A percentile compares a stretch with the other conserved stretches of the same genome.
These are phyloP conservation scores for Lactarius indigo DNA, from an alignment of 768 basidiomycete genomes.

Conservation along the genomic window DNA sequence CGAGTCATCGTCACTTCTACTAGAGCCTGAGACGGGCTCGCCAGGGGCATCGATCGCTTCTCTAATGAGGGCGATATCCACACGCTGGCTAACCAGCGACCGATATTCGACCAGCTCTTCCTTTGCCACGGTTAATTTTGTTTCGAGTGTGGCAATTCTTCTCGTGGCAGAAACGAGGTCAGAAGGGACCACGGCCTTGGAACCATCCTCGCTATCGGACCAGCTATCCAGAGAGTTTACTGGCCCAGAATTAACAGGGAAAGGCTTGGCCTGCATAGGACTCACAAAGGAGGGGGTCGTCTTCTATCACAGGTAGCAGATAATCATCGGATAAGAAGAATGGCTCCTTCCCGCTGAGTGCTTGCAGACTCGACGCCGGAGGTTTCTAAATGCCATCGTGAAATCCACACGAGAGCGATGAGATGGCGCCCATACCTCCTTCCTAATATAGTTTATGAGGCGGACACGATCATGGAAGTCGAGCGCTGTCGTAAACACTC, in stretches of 20 bases:
- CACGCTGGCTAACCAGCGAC: conserved; percentile 48
- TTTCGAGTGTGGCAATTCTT: conserved; percentile 58
- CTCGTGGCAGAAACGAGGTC: conserved; percentile 36
- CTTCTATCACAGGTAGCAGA: conserved; percentile 75
- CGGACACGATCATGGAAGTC: conserved; percentile 79
- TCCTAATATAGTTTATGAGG: conserved; percentile 84
- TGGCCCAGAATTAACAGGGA: conserved; percentile 14
- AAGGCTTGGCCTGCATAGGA: conserved; percentile 15
- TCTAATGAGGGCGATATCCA: conserved; percentile 45
- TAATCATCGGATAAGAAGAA: conserved; percentile 76
- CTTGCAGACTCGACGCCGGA: conserved; percentile 51
- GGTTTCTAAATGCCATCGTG: conserved; percentile 11
- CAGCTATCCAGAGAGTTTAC: conserved; percentile 68
- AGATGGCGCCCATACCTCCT: conserved; percentile 45
- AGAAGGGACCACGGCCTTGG: conserved; percentile 28
- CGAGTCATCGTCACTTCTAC: conserved; percentile 74
- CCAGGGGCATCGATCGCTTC: conserved; percentile 40
- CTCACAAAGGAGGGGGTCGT: conserved; percentile 89
- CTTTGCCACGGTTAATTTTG: conserved; percentile 55
- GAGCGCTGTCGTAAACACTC: conserved; percentile 44
- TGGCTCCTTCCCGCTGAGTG: conserved; percentile 52
- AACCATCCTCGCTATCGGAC: conserved; percentile 70
- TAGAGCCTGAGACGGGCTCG: conserved; percentile 26
- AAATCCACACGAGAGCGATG: neutral
- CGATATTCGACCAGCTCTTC: conserved; percentile 63